Evolutionary conservation across 768 basidiomycete genomes (phyloP).

Genomic region (Amanita inopinata): DNA sequence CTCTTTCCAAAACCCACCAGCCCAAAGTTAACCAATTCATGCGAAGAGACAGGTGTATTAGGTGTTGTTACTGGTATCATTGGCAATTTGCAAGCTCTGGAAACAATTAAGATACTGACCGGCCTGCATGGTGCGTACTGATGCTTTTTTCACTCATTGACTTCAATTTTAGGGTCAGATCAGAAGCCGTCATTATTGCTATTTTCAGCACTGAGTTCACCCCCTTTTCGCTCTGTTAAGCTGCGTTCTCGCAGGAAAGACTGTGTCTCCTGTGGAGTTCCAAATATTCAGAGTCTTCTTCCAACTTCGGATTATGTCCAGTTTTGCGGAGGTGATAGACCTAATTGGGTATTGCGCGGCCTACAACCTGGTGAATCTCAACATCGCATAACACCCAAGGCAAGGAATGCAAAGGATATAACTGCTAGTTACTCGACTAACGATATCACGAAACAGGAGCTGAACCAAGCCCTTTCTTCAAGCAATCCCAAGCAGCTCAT

Average conservation of each 20-base stretch:
- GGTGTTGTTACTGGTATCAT: slow-evolving; percentile 87
- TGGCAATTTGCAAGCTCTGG: slow-evolving; percentile 82
- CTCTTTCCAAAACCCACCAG: slow-evolving; percentile 78
- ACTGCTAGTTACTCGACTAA: not conserved
- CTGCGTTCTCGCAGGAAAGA: slow-evolving; percentile 60
- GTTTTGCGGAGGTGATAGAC: slow-evolving; percentile 70
- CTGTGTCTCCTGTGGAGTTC: slow-evolving; percentile 68
- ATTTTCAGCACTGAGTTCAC: slow-evolving; percentile 58
- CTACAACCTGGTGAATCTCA: slow-evolving; percentile 29
- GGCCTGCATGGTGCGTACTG: slow-evolving; percentile 47
- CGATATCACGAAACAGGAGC: slow-evolving; percentile 14
- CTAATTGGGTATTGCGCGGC: slow-evolving; percentile 58
- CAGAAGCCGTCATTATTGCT: slow-evolving; percentile 56
- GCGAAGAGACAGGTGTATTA: slow-evolving; percentile 83
- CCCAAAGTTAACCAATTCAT: slow-evolving; percentile 55
- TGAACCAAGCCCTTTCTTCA: slow-evolving; percentile 11
- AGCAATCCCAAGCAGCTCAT: slow-evolving; percentile 30
- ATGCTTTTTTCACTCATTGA: not conserved
- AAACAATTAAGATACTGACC: slow-evolving; percentile 71
- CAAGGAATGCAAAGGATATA: slow-evolving; percentile 13
- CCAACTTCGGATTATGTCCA: slow-evolving; percentile 68
- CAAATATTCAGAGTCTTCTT: slow-evolving; percentile 34
- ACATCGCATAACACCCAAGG: slow-evolving; percentile 35
- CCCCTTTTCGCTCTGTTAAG: slow-evolving; percentile 77
- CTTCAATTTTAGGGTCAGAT: slow-evolving; percentile 27